Evolutionary conservation across 2,329 filamentous ascomycete genomes (phyloP).

Genomic region (Calonectria pseudoreteaudii): DNA sequence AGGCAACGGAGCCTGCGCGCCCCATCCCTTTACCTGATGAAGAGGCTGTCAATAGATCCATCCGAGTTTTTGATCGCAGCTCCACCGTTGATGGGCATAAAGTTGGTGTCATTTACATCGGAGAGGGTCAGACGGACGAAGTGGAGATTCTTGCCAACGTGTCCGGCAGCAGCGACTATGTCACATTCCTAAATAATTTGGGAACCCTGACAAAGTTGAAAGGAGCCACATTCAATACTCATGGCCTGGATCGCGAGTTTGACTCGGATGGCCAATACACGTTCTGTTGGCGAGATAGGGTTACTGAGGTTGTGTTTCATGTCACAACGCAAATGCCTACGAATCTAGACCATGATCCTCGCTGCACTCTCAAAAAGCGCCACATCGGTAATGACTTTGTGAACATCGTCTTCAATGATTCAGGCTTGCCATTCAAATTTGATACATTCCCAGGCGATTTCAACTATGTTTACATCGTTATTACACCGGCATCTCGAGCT

Average conservation of each 20-base stretch:
- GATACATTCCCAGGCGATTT: conserved; percentile 95
- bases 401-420: conserved; percentile 98
- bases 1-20: conserved; percentile 68
- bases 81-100: conserved; percentile 96
- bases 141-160: conserved; percentile 88
- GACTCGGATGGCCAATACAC: conserved; percentile 88
- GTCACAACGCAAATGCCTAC: conserved; percentile 98
- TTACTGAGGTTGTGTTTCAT: conserved; percentile 96
- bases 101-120: conserved; percentile 93
- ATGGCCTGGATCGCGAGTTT: conserved; percentile 84
- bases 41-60: conserved; percentile 77
- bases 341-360: conserved; percentile 78
- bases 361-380: conserved; percentile 86
- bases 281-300: conserved; percentile 93
- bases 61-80: conserved; percentile 85
- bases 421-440: conserved; percentile 88
- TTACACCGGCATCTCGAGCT: conserved; percentile 85
- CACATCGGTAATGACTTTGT: conserved; percentile 99
- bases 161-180: conserved; percentile 87
- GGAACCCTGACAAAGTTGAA: conserved; percentile 86
- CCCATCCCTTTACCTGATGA: conserved; percentile 81
- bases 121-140: conserved; percentile 85
- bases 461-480: conserved; percentile 97
- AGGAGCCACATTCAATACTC: conserved; percentile 89
- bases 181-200: conserved; percentile 83